Base-by-base conservation (phyloP, 1,284 basidiomycete genomes). In the Butyriboletus appendiculatus region DNA sequence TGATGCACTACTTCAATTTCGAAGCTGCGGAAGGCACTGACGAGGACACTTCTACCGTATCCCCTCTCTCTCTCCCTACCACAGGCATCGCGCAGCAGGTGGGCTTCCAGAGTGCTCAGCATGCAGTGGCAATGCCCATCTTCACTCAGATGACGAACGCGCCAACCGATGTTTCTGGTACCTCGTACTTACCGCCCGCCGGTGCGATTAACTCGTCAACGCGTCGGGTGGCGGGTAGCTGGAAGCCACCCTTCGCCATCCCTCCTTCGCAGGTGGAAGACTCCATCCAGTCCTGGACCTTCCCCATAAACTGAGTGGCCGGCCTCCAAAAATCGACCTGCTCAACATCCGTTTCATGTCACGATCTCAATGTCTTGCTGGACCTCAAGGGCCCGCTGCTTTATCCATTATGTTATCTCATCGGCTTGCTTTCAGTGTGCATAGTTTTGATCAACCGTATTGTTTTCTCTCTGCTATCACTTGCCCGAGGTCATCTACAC, bases 151-250 rank as follows among this genome's bases (percentile, higher is more conserved):
- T 65, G 63, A 72, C 70, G 9, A 71, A 72, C 33, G 42, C 58
- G 4, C 18, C 58, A 3, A 43, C 32, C 8, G 30, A 44, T 39
- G 15, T 44, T 28, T 33, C 54, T 16, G 28, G 53, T 28, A 51
- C 57, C 10, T 47, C 71, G 3, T 86, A 85, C 57, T 65, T 74
- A 0, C 84, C 84, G 5, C 82, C 84, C 6, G 53, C 80, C 12
- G 84, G 82, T 44, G 83, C 84, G 16, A 63, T 68, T 4, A 64
- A 77, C 50, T 72, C 77, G 2, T 72, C 75, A 6, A 74, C 68
- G 24, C 78, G 84, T 37, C 80, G 84, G 2, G 83, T 81, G 30
- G 84, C 66, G 14, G 82, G 70, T 1, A 80, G 65, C 55, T 86
- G 84, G 84, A 72, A 75, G 49, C 66, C 72, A 24, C 54, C 73